These are phyloP conservation scores for Ophiobolus disseminans DNA, from an alignment of 2,329 filamentous ascomycete species.

Conservation along the genomic window DNA sequence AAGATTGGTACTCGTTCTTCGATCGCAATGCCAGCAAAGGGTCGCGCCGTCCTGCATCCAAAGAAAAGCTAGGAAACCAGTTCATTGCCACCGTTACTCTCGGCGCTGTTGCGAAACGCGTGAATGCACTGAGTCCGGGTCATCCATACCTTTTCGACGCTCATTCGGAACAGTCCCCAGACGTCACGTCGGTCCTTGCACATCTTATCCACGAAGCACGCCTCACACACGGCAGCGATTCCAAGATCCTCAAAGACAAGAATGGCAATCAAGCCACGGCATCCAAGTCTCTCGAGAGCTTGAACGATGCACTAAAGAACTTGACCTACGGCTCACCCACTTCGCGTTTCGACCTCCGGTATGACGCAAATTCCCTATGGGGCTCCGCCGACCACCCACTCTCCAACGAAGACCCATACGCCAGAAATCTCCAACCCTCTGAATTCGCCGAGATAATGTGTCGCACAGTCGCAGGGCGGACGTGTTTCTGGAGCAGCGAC, in stretches of 20 bases:
- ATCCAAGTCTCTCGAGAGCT: background rate
- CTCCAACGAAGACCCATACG: background rate
- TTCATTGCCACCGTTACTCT: slow-evolving; percentile 1
- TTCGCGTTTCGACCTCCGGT: background rate
- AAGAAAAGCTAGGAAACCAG: background rate
- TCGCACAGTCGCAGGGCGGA: background rate
- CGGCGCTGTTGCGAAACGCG: background rate
- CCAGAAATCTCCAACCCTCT: background rate
- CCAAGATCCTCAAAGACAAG: background rate
- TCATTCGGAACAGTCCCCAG: background rate
- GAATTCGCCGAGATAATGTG: slow-evolving; percentile 2
- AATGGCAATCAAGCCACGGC: background rate
- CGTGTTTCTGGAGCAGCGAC: slow-evolving; percentile 2
- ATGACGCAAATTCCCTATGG: background rate
- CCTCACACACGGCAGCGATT: background rate
- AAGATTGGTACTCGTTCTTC: slow-evolving; percentile 1
- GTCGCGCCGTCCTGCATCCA: background rate
- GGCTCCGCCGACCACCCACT: background rate
- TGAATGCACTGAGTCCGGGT: background rate
- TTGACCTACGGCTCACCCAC: background rate
- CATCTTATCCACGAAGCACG: slow-evolving; percentile 2
- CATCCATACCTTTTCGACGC: slow-evolving; percentile 3
- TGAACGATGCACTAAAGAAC: background rate
- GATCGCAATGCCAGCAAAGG: background rate
- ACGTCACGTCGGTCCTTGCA: background rate